phyloP scores from a whole-genome alignment of 192 early-diverging fungal genomes.

The Coemansia asiatica region DNA sequence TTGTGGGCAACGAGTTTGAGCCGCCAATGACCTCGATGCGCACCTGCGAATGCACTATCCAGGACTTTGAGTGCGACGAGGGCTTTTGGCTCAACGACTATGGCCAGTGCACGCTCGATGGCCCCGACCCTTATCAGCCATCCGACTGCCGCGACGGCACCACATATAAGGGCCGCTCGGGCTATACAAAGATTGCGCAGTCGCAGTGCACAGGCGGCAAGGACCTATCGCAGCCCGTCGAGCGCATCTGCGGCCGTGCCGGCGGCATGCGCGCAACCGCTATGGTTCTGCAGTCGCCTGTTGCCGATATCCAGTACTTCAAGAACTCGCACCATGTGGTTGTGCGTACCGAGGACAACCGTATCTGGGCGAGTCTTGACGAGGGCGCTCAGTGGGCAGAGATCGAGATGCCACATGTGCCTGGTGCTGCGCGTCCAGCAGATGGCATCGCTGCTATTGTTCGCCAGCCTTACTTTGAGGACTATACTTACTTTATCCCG shows the following conservation, averaged over 20 bases:
- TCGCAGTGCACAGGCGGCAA: constrained; percentile 77
- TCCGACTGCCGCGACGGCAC: constrained; percentile 63
- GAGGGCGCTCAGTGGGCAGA: constrained; percentile 65
- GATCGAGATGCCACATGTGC: constrained; percentile 21
- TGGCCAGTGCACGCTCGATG: constrained; percentile 66
- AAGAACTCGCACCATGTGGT: constrained; percentile 58
- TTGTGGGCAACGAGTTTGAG: constrained; percentile 66
- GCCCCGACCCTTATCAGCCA: constrained; percentile 76
- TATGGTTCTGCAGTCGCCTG: constrained; percentile 39
- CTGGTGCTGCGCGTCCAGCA: not conserved
- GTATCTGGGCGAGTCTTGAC: constrained; percentile 61
- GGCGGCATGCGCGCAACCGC: constrained; percentile 37
- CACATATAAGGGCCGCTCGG: constrained; percentile 71
- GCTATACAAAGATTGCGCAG: constrained; percentile 74
- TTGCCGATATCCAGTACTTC: constrained; percentile 70
- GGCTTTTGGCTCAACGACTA: constrained; percentile 74
- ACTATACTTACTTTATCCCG: constrained; percentile 63
- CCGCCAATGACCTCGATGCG: constrained; percentile 52
- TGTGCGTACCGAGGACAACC: constrained; percentile 56
- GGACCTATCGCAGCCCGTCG: constrained; percentile 61
- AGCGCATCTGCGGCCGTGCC: constrained; percentile 68
- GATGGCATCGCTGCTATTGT: constrained; percentile 37
- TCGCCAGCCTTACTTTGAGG: constrained; percentile 63
- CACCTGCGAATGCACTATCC: constrained; percentile 70
- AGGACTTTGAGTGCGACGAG: constrained; percentile 89